A percentile compares a stretch with the other conserved stretches of the same genome.
These are phyloP conservation scores for Papiliotrema fonsecae DNA, from an alignment of 1,284 basidiomycete genomes.

Conservation along the genomic window DNA sequence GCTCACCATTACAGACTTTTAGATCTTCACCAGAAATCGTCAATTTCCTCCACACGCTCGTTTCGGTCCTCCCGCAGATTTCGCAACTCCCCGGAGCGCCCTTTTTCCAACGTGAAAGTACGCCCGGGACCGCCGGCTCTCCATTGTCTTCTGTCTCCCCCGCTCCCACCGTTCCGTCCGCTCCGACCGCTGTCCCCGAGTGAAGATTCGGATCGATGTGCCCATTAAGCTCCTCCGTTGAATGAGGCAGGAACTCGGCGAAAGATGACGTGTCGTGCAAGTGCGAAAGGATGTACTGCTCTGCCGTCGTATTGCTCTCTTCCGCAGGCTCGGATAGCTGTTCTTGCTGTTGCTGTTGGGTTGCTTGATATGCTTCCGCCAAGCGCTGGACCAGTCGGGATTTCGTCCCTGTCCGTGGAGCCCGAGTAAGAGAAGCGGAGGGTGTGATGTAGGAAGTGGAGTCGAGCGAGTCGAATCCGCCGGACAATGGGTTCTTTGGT, in stretches of 20 bases:
- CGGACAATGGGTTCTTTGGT: slow-evolving; percentile 8
- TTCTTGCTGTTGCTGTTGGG: too few species aligned
- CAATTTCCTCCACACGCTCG: slow-evolving; percentile 44
- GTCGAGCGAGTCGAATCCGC: too few species aligned
- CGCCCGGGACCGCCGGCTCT: slow-evolving; percentile 8
- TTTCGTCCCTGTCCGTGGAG: slow-evolving; percentile 1
- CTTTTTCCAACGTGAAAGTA: slow-evolving; percentile 31
- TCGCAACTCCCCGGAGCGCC: slow-evolving; percentile 42
- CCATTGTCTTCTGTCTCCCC: not conserved
- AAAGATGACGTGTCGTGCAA: too few species aligned
- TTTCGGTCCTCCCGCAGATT: slow-evolving; percentile 41
- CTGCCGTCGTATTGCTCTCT: not conserved
- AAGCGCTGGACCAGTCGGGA: not conserved
- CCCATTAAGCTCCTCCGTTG: too few species aligned
- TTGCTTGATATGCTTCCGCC: not conserved
- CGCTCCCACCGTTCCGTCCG: not conserved
- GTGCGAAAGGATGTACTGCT: not conserved
- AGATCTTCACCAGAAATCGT: slow-evolving; percentile 25
- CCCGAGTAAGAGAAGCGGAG: slow-evolving; percentile 4
- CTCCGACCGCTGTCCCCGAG: not conserved
- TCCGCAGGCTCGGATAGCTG: too few species aligned
- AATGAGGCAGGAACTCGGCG: too few species aligned
- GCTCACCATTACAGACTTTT: slow-evolving; percentile 45
- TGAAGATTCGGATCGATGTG: too few species aligned
- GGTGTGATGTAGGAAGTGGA: slow-evolving; percentile 4